phyloP scores from a whole-genome alignment of 2,329 filamentous ascomycete genomes.

The Macrophomina pseudophaseolina region DNA sequence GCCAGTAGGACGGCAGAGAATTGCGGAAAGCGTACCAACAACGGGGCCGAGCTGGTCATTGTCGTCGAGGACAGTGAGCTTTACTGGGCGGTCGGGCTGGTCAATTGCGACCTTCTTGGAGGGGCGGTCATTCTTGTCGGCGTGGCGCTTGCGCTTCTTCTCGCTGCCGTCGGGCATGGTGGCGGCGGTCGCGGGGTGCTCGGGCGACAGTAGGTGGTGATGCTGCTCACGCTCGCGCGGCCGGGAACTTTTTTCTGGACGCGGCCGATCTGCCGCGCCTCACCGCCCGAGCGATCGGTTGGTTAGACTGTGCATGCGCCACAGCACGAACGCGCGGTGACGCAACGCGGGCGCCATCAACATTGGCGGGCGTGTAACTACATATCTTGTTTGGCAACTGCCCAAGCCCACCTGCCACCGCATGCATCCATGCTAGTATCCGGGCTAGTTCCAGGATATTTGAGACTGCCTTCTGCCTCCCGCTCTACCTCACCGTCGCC shows the following conservation, averaged over 20 bases:
- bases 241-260: slow-evolving; percentile 19
- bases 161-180: slow-evolving; percentile 37
- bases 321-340: neutral
- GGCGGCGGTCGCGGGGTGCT: slow-evolving; percentile 6
- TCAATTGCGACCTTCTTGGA: slow-evolving; percentile 54
- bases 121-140: slow-evolving; percentile 36
- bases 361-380: slow-evolving; percentile 11
- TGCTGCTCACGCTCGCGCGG: neutral
- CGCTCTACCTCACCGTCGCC: neutral
- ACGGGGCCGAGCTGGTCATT: slow-evolving; percentile 55
- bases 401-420: neutral
- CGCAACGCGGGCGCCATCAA: slow-evolving; percentile 10
- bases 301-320: neutral
- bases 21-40: slow-evolving; percentile 49
- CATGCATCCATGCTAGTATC: slow-evolving; percentile 6
- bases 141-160: slow-evolving; percentile 46
- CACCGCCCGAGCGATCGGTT: neutral
- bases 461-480: neutral
- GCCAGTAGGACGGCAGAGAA: neutral
- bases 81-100: slow-evolving; percentile 43
- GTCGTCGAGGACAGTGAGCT: slow-evolving; percentile 54
- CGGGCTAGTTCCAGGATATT: slow-evolving; percentile 4
- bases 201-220: neutral
- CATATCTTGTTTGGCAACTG: slow-evolving; percentile 11
- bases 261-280: neutral